phyloP scores from a whole-genome alignment of 352 stramenopile species.

The Globisporangium alternatum region DNA sequence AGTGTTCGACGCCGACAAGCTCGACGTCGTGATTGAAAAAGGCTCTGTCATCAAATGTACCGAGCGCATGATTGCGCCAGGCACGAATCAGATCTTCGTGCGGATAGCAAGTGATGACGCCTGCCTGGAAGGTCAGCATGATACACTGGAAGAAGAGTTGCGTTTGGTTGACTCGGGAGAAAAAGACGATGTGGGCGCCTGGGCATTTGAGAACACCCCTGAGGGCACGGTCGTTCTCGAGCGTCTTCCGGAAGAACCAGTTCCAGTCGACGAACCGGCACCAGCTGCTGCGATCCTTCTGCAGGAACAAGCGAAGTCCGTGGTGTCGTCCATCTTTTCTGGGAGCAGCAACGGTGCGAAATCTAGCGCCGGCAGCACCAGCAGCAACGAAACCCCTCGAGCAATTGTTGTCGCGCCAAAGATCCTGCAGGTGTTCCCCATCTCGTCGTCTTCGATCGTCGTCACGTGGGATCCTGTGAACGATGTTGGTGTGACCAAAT shows the following conservation, averaged over 20 bases:
- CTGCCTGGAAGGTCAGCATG: slow-evolving; percentile 4
- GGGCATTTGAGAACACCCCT: slow-evolving; percentile 65
- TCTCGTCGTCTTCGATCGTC: slow-evolving; percentile 57
- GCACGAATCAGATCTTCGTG: slow-evolving; percentile 68
- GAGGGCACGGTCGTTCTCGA: slow-evolving; percentile 61
- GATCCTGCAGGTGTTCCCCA: slow-evolving; percentile 52
- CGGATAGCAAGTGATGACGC: slow-evolving; percentile 20
- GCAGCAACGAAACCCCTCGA: slow-evolving; percentile 16
- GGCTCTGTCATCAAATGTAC: slow-evolving; percentile 48
- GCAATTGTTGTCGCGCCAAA: slow-evolving; percentile 34
- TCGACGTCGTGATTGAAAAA: slow-evolving; percentile 52
- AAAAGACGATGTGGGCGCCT: slow-evolving; percentile 45
- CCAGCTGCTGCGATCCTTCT: slow-evolving; percentile 24
- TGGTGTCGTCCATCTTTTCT: slow-evolving; percentile 62
- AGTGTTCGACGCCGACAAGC: slow-evolving; percentile 47
- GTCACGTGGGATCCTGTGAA: slow-evolving; percentile 74
- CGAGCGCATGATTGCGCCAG: slow-evolving; percentile 52
- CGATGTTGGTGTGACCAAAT: slow-evolving; percentile 55
- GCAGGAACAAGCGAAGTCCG: slow-evolving; percentile 68
- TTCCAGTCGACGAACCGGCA: slow-evolving; percentile 21
- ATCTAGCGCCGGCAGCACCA: slow-evolving; percentile 10
- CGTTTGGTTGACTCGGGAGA: slow-evolving; percentile 13
- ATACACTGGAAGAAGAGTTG: slow-evolving; percentile 11
- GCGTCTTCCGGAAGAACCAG: slow-evolving; percentile 45
- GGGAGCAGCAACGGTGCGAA: slow-evolving; percentile 33